phyloP scores from a whole-genome alignment of 306 rosid genomes.

The Albizia julibrissin region DNA sequence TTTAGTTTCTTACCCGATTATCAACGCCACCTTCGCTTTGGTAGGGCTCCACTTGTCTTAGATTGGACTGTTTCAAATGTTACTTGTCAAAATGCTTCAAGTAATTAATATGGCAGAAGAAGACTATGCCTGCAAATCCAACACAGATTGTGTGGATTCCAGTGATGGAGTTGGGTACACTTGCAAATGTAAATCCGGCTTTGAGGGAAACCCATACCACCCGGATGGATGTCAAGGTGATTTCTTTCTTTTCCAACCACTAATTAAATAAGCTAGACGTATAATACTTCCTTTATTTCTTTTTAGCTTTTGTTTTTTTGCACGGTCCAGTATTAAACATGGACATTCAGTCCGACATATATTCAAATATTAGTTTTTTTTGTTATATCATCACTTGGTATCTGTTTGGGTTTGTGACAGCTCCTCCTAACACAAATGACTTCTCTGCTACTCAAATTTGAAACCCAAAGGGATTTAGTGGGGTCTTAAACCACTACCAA shows the following conservation, averaged over 20 bases:
- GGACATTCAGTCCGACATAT: too few species aligned
- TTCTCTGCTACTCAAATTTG: too few species aligned
- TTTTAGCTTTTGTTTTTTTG: too few species aligned
- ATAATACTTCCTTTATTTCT: too few species aligned
- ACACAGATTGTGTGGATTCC: background rate
- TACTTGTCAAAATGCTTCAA: background rate
- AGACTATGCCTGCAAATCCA: background rate
- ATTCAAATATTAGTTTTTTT: too few species aligned
- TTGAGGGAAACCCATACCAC: background rate
- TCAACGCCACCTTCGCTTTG: background rate
- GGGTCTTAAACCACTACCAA: too few species aligned
- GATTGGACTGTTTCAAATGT: constrained; percentile 42
- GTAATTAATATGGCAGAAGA: background rate
- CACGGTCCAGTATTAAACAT: too few species aligned
- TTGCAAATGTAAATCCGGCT: background rate
- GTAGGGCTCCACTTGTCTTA: background rate
- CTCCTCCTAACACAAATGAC: too few species aligned
- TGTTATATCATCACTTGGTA: too few species aligned
- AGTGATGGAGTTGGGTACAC: background rate
- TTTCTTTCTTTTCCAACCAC: background rate
- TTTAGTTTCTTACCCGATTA: constrained; percentile 22
- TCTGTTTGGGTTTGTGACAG: too few species aligned
- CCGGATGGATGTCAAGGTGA: background rate
- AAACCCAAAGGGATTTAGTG: too few species aligned
- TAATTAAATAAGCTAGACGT: too few species aligned